phyloP scores from a whole-genome alignment of 2,329 filamentous ascomycete genomes.

The Cladosporium phlei region DNA sequence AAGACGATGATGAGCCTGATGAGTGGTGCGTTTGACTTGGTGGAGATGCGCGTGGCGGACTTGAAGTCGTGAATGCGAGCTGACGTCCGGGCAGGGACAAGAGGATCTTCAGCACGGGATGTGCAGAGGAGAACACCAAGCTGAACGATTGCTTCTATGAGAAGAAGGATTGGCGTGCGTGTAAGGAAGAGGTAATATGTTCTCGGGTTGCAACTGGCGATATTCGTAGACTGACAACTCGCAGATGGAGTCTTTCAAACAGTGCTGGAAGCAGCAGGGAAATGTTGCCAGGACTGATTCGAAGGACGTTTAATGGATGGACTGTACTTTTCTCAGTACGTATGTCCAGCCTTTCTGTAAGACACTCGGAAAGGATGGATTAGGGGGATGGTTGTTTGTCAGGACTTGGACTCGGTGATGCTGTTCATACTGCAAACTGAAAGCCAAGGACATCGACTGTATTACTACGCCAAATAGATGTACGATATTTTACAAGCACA shows the following conservation, averaged over 20 bases:
- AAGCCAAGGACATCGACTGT: too few relatives aligned
- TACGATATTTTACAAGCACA: too few relatives aligned
- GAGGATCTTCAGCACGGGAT: constrained; percentile 94
- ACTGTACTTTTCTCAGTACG: not conserved
- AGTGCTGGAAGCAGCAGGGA: constrained; percentile 86
- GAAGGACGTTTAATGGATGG: constrained; percentile 57
- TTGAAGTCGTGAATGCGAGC: not conserved
- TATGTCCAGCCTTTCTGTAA: too few relatives aligned
- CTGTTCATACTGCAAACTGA: too few relatives aligned
- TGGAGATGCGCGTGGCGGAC: too few relatives aligned
- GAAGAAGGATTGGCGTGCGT: constrained; percentile 91
- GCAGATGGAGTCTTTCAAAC: constrained; percentile 83
- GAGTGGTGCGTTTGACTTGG: constrained; percentile 78
- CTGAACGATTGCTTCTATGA: constrained; percentile 95
- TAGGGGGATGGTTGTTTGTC: too few relatives aligned
- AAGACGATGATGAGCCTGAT: constrained; percentile 83
- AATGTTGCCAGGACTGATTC: constrained; percentile 78
- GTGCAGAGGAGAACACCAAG: constrained; percentile 84
- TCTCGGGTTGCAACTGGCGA: not conserved
- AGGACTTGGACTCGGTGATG: too few relatives aligned
- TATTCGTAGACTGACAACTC: not conserved
- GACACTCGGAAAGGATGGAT: too few relatives aligned
- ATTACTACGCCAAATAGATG: too few relatives aligned
- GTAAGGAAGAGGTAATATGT: constrained; percentile 80
- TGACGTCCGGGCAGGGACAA: too few relatives aligned